Percentiles rank a stretch among this genome's conserved stretches.
phyloP scores from a whole-genome alignment of 2,329 filamentous ascomycete genomes.

The Colletotrichum brevisporum region DNA sequence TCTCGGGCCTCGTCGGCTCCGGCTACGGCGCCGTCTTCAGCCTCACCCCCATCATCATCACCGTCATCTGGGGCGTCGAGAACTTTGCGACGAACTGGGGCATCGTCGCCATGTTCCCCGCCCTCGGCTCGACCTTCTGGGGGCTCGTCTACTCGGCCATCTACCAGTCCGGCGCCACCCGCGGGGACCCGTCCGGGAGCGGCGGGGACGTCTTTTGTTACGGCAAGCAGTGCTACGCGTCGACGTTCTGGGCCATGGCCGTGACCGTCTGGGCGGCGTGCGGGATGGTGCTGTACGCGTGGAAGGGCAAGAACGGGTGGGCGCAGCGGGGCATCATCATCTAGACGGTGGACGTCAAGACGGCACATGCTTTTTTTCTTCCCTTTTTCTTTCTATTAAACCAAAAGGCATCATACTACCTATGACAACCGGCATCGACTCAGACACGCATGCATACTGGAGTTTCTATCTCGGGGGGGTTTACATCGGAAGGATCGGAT shows the following conservation, averaged over 20 bases:
- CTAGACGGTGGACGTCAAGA: slow-evolving; percentile 43
- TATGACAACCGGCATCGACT: background rate
- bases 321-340: slow-evolving; percentile 80
- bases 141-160: slow-evolving; percentile 88
- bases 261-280: slow-evolving; percentile 84
- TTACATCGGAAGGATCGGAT: background rate
- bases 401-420: background rate
- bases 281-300: slow-evolving; percentile 80
- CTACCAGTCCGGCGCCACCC: slow-evolving; percentile 78
- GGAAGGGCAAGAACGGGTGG: slow-evolving; percentile 86
- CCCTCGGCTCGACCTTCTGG: slow-evolving; percentile 90
- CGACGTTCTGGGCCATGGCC: slow-evolving; percentile 89
- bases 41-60: slow-evolving; percentile 90
- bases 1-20: slow-evolving; percentile 86
- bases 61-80: slow-evolving; percentile 98
- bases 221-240: slow-evolving; percentile 84
- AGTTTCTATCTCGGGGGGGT: slow-evolving; percentile 1
- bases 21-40: slow-evolving; percentile 95
- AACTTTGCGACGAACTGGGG: slow-evolving; percentile 99
- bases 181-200: slow-evolving; percentile 47
- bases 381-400: background rate
- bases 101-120: slow-evolving; percentile 92
- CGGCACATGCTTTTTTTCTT: too few relatives aligned
- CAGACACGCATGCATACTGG: slow-evolving; percentile 27
- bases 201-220: slow-evolving; percentile 78